phyloP scores from a whole-genome alignment of 352 stramenopile genomes.

The Pilasporangium apinafurcum region DNA sequence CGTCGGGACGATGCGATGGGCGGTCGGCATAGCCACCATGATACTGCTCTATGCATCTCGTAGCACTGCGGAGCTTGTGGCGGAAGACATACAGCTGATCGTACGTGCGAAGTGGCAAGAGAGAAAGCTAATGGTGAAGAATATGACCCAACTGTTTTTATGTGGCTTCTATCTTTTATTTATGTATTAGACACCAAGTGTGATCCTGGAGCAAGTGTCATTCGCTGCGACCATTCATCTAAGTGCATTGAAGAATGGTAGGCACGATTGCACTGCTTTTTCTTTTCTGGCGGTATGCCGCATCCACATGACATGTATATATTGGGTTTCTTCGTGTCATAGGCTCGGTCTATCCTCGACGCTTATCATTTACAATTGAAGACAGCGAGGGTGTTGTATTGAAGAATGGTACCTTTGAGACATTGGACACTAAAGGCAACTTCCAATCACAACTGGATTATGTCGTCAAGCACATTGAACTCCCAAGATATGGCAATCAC shows the following conservation, averaged over 20 bases:
- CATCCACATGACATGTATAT: not conserved
- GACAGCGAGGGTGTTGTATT: conserved; percentile 40
- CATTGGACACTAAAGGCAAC: conserved; percentile 60
- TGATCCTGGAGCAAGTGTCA: conserved; percentile 66
- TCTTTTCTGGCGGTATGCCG: not conserved
- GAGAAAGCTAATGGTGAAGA: too few species aligned
- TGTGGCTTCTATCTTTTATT: too few species aligned
- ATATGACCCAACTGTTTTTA: too few species aligned
- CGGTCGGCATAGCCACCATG: too few species aligned
- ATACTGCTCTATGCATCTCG: too few species aligned
- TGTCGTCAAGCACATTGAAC: conserved; percentile 34
- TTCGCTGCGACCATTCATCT: conserved; percentile 66
- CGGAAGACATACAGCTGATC: too few species aligned
- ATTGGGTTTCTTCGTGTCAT: not conserved
- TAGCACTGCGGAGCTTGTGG: too few species aligned
- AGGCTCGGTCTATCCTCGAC: conserved; percentile 67
- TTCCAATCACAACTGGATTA: conserved; percentile 35
- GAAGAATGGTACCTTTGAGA: conserved; percentile 57
- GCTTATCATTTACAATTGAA: conserved; percentile 47
- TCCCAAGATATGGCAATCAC: conserved; percentile 34
- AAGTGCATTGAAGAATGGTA: conserved; percentile 70
- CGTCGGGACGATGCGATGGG: too few species aligned
- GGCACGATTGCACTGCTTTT: not conserved
- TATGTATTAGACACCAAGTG: conserved; percentile 36
- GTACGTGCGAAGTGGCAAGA: too few species aligned